These are phyloP conservation scores for Fusarium pilosicola DNA, from an alignment of 2,329 filamentous ascomycete genomes.

Conservation along the genomic window DNA sequence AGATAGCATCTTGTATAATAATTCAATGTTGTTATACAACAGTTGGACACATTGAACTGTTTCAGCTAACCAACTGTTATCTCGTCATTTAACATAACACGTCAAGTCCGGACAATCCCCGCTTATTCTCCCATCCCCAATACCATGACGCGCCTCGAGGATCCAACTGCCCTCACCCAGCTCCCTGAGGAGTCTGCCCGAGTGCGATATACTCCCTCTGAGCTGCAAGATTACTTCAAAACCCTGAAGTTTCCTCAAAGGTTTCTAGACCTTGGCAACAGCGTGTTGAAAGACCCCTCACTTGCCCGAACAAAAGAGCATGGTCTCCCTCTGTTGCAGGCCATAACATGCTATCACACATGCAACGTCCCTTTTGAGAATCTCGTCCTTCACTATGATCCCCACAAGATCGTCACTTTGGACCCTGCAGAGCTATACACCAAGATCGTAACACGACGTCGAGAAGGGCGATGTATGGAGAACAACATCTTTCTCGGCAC, in stretches of 20 bases:
- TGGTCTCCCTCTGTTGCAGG: background rate
- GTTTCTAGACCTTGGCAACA: background rate
- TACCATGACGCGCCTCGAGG: background rate
- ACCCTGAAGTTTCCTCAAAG: background rate
- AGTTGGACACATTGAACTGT: background rate
- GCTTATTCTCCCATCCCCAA: background rate
- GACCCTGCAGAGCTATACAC: background rate
- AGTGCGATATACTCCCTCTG: background rate
- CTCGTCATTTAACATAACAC: too few species aligned
- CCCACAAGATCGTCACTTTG: background rate
- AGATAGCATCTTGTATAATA: background rate
- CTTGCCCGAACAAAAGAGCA: background rate
- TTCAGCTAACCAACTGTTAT: background rate
- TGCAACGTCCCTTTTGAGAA: constrained; percentile 1
- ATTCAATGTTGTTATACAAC: background rate
- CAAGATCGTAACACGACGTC: background rate
- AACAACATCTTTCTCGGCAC: background rate
- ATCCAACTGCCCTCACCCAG: background rate
- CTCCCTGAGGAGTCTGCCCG: background rate
- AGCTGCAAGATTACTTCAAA: background rate
- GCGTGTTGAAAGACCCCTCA: background rate
- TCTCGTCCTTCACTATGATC: background rate
- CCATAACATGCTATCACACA: background rate
- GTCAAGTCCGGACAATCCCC: background rate
- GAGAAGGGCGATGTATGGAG: background rate